Evolutionary conservation across 2,329 filamentous ascomycete genomes (phyloP).

Genomic region (Coniella lustricola): DNA sequence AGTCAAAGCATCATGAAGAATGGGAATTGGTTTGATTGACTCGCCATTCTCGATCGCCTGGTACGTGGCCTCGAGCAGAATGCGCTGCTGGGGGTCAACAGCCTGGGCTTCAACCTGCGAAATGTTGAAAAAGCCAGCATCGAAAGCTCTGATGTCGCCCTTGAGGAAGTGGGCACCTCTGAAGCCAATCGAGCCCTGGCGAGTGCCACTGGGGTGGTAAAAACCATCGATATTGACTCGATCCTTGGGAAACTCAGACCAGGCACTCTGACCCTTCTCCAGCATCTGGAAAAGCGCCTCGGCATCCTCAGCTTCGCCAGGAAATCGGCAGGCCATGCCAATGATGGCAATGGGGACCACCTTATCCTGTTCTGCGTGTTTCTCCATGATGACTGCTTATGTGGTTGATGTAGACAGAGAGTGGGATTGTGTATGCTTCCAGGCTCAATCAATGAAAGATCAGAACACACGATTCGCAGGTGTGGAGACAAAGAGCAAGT

Average conservation of each 20-base stretch:
- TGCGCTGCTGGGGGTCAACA: slow-evolving; percentile 47
- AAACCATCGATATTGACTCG: slow-evolving; percentile 62
- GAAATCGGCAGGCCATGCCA: slow-evolving; percentile 60
- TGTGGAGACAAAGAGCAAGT: no score
- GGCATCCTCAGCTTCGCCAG: slow-evolving; percentile 46
- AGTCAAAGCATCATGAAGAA: neutral
- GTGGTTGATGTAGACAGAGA: neutral
- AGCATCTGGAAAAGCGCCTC: slow-evolving; percentile 63
- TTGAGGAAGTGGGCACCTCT: slow-evolving; percentile 44
- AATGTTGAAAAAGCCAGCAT: slow-evolving; percentile 47
- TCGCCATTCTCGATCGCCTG: slow-evolving; percentile 44
- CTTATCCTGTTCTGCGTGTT: slow-evolving; percentile 4
- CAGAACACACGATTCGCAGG: no score
- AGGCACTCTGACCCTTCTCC: slow-evolving; percentile 59
- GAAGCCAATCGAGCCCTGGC: slow-evolving; percentile 27
- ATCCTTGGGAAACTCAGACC: slow-evolving; percentile 54
- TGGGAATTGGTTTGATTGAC: neutral
- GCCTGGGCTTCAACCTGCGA: slow-evolving; percentile 43
- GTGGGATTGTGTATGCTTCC: slow-evolving; percentile 4
- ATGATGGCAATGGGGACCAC: slow-evolving; percentile 54
- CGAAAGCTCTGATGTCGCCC: slow-evolving; percentile 39
- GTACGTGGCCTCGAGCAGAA: slow-evolving; percentile 43
- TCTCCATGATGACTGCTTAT: slow-evolving; percentile 1
- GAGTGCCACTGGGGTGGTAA: slow-evolving; percentile 59
- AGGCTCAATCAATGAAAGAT: no score